A percentile compares a stretch with the other conserved stretches of the same genome.
Evolutionary conservation across 1,284 basidiomycete species (phyloP).

Genomic region (Meripilus lineatus): DNA sequence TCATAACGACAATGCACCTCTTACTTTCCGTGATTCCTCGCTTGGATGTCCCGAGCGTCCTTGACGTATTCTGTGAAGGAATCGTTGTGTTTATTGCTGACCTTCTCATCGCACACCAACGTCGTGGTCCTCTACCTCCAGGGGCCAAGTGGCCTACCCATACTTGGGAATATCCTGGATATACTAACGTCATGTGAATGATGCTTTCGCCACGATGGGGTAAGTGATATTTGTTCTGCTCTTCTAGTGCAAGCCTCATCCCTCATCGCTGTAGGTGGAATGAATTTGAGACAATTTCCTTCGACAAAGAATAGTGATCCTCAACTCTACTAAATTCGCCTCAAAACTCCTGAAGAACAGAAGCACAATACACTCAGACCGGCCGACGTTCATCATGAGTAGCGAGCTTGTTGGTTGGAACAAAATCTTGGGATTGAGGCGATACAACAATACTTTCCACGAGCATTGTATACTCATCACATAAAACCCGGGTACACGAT

Average conservation of each 20-base stretch:
- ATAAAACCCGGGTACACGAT: conserved; percentile 50
- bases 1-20: too few species aligned
- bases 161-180: conserved; percentile 17
- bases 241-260: not conserved
- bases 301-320: conserved; percentile 54
- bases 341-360: conserved; percentile 63
- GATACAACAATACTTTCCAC: conserved; percentile 58
- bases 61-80: too few species aligned
- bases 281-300: conserved; percentile 43
- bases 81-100: too few species aligned
- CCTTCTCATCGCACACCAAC: too few species aligned
- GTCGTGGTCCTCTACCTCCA: too few species aligned
- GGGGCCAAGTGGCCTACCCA: conserved; percentile 14
- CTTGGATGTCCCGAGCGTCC: too few species aligned
- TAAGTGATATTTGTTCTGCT: not conserved
- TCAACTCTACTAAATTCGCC: conserved; percentile 52
- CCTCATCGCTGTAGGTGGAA: conserved; percentile 15
- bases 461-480: conserved; percentile 57
- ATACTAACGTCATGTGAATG: conserved; percentile 16
- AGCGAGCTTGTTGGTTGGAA: conserved; percentile 65
- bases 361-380: conserved; percentile 63
- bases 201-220: conserved; percentile 17
- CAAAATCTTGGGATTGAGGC: conserved; percentile 53
- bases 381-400: conserved; percentile 40
- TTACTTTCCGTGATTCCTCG: too few species aligned